phyloP scores from a whole-genome alignment of 768 basidiomycete genomes.

The Calocybe indica region DNA sequence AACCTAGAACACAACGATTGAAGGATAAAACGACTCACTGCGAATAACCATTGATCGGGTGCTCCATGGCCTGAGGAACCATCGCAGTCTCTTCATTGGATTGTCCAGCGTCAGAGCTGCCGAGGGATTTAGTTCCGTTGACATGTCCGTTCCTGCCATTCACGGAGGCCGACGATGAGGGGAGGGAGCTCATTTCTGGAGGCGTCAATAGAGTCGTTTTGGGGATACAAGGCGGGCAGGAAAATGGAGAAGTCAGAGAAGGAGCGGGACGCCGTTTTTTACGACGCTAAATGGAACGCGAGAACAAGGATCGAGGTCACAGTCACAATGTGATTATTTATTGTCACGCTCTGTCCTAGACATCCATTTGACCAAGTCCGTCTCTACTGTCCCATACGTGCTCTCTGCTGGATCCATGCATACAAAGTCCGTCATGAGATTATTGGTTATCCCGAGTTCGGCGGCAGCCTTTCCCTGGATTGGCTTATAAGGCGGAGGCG shows the following conservation, averaged over 20 bases:
- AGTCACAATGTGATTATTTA: constrained; percentile 7
- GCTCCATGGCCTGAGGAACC: constrained; percentile 33
- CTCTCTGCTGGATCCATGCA: constrained; percentile 31
- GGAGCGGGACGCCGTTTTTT: constrained; percentile 6
- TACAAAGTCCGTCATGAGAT: constrained; percentile 57
- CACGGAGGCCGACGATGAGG: constrained; percentile 33
- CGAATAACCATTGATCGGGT: constrained; percentile 51
- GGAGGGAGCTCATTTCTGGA: constrained; percentile 27
- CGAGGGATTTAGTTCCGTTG: constrained; percentile 42
- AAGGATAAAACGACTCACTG: constrained; percentile 38
- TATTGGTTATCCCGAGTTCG: constrained; percentile 34
- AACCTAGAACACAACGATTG: constrained; percentile 4
- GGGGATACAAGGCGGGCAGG: constrained; percentile 5
- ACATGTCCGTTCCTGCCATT: constrained; percentile 48
- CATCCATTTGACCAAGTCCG: constrained; percentile 8
- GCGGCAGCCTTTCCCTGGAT: constrained; percentile 40
- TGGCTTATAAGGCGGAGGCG: constrained; percentile 44
- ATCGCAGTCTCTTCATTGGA: constrained; percentile 28
- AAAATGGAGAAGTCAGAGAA: constrained; percentile 6
- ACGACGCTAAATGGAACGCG: constrained; percentile 1
- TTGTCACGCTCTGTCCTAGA: constrained; percentile 26
- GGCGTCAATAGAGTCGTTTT: constrained; percentile 1
- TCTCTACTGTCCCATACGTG: constrained; percentile 25
- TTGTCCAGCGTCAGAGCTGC: constrained; percentile 29
- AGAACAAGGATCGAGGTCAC: constrained; percentile 5